Conservation (phyloP, 192 early-diverging fungal genomes). For the Phlyctochytrium planicorne region DNA sequence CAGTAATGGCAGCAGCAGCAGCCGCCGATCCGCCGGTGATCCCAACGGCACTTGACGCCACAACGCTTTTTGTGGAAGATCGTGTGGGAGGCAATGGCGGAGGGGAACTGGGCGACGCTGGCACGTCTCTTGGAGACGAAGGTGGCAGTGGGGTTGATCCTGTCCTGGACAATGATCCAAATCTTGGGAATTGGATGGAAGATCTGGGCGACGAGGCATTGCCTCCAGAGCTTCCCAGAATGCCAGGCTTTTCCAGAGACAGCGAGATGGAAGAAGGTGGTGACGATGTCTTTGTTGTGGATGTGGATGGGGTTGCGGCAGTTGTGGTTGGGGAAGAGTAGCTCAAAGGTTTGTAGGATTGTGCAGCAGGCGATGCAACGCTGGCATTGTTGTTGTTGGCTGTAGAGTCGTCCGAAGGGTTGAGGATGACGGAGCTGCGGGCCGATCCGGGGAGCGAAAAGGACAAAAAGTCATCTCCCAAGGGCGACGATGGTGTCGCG, state of each 20-base stretch:
- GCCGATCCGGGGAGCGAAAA: not conserved
- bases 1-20: not conserved
- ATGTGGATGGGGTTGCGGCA: not conserved
- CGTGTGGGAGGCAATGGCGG: conserved; percentile 1
- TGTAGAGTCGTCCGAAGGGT: not conserved
- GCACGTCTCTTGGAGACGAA: not conserved
- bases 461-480: not conserved
- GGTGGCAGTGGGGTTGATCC: too few relatives aligned
- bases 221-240: too few relatives aligned
- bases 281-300: not conserved
- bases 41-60: not conserved
- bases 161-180: conserved; percentile 1
- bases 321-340: not conserved
- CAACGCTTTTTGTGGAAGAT: not conserved
- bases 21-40: not conserved
- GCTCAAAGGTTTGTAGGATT: not conserved
- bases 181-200: conserved; percentile 3
- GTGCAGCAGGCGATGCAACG: not conserved
- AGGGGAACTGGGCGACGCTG: not conserved
- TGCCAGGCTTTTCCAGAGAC: too few relatives aligned
- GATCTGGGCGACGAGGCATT: not conserved
- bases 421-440: conserved; percentile 1
- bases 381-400: not conserved
- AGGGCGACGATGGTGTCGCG: not conserved
- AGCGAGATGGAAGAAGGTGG: too few relatives aligned